Conservation (phyloP, 116 monocot species). For the Trichopus zeylanicus region DNA sequence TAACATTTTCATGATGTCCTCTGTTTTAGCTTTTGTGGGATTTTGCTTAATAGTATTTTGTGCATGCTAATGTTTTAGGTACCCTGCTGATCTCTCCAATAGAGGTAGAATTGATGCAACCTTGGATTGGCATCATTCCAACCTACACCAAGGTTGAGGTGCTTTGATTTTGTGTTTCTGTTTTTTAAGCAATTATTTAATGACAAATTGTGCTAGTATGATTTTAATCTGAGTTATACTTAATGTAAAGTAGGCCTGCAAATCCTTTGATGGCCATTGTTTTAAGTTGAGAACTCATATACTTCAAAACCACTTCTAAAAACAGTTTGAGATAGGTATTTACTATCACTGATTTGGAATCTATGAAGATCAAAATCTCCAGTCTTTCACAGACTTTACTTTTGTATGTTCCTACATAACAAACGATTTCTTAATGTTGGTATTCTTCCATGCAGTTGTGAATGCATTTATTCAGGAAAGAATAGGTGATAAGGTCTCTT, state of each 20-base stretch:
- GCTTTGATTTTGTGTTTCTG: neutral
- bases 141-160: conserved; percentile 75
- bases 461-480: too few species aligned
- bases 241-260: neutral
- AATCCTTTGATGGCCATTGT: too few species aligned
- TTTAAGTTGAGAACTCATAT: too few species aligned
- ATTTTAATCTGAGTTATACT: neutral
- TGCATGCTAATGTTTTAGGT: conserved; percentile 33
- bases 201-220: neutral
- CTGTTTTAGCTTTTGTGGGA: neutral
- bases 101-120: conserved; percentile 77
- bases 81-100: conserved; percentile 63
- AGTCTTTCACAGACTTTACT: too few species aligned
- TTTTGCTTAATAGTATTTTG: neutral
- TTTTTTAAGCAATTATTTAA: neutral
- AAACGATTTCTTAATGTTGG: too few species aligned
- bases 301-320: too few species aligned
- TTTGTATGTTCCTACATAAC: too few species aligned
- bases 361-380: too few species aligned
- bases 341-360: too few species aligned
- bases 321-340: too few species aligned
- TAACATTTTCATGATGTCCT: neutral
- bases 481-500: too few species aligned
- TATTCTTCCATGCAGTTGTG: too few species aligned
- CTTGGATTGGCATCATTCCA: conserved; percentile 97